Percentiles rank a stretch among this genome's conserved stretches.
Evolutionary conservation across 2,329 filamentous ascomycete genomes (phyloP).

Genomic region (Aspergillus sp.): DNA sequence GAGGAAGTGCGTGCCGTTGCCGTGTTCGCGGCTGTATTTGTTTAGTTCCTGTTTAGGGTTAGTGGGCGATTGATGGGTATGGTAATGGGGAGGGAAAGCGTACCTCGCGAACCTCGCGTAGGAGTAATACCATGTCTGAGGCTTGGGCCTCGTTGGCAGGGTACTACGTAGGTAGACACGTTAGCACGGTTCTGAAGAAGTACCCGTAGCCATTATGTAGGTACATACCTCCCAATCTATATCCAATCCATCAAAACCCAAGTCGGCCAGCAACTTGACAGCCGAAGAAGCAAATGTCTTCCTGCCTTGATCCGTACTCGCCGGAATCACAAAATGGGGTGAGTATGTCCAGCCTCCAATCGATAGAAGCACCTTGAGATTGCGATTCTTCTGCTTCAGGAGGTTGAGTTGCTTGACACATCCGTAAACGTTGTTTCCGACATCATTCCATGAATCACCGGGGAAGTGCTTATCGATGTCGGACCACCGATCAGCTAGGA

Average conservation of each 20-base stretch:
- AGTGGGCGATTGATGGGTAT: neutral
- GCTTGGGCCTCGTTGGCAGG: constrained; percentile 37
- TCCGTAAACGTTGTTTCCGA: constrained; percentile 73
- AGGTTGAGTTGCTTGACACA: constrained; percentile 75
- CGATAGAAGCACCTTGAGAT: constrained; percentile 77
- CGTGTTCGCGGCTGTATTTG: constrained; percentile 42
- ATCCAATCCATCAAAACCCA: constrained; percentile 64
- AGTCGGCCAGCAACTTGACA: constrained; percentile 71
- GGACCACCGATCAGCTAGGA: constrained; percentile 67
- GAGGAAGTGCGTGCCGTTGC: constrained; percentile 45
- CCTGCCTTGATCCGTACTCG: constrained; percentile 60
- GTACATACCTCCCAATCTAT: constrained; percentile 43
- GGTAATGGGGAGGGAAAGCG: constrained; percentile 4
- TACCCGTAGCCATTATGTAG: too few species aligned
- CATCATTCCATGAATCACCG: constrained; percentile 66
- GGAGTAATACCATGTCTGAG: constrained; percentile 36
- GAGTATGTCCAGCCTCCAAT: constrained; percentile 82
- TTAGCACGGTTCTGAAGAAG: neutral
- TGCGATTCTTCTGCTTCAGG: constrained; percentile 73
- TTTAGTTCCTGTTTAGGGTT: constrained; percentile 38
- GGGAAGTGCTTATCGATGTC: constrained; percentile 70
- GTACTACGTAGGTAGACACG: constrained; percentile 26
- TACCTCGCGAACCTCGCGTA: constrained; percentile 36
- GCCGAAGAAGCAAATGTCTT: constrained; percentile 66
- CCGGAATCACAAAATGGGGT: constrained; percentile 71